phyloP scores from a whole-genome alignment of 805 yeast species.

The Wickerhamiella kurtzmanii region DNA sequence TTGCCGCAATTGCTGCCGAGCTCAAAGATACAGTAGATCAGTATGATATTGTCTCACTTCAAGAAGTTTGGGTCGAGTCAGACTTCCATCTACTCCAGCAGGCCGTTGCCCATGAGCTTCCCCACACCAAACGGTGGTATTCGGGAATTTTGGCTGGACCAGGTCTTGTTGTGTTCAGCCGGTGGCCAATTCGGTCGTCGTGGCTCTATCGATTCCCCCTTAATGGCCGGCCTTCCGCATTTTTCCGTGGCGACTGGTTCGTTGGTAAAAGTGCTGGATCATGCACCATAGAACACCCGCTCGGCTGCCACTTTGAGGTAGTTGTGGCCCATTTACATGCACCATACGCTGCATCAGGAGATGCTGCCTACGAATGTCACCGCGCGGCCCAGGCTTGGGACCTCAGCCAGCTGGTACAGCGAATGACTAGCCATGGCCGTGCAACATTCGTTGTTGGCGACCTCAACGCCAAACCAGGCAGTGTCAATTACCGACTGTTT shows the following conservation, averaged over 20 bases:
- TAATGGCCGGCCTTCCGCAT: constrained; percentile 89
- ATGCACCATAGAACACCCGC: constrained; percentile 45
- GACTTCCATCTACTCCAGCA: constrained; percentile 61
- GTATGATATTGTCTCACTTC: constrained; percentile 83
- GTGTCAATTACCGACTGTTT: constrained; percentile 64
- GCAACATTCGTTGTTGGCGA: constrained; percentile 88
- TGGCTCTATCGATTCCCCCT: constrained; percentile 76
- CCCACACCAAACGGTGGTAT: constrained; percentile 55
- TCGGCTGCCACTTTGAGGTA: constrained; percentile 46
- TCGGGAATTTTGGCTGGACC: constrained; percentile 89
- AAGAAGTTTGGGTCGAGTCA: constrained; percentile 79
- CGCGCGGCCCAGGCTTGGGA: constrained; percentile 97
- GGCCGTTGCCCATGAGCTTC: constrained; percentile 36
- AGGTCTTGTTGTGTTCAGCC: constrained; percentile 73
- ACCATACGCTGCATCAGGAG: constrained; percentile 71
- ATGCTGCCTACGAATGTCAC: constrained; percentile 81
- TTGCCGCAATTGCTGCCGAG: constrained; percentile 59
- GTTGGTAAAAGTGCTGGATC: constrained; percentile 86
- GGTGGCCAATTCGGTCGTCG: constrained; percentile 68
- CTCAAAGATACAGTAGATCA: constrained; percentile 30
- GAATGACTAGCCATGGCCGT: constrained; percentile 60
- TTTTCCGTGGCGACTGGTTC: constrained; percentile 91
- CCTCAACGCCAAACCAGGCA: constrained; percentile 76
- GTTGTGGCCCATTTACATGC: constrained; percentile 96
- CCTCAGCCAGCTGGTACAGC: constrained; percentile 49